These are phyloP conservation scores for Aspergillus bertholletiae DNA, from an alignment of 495 filamentous ascomycete genomes.

Conservation along the genomic window DNA sequence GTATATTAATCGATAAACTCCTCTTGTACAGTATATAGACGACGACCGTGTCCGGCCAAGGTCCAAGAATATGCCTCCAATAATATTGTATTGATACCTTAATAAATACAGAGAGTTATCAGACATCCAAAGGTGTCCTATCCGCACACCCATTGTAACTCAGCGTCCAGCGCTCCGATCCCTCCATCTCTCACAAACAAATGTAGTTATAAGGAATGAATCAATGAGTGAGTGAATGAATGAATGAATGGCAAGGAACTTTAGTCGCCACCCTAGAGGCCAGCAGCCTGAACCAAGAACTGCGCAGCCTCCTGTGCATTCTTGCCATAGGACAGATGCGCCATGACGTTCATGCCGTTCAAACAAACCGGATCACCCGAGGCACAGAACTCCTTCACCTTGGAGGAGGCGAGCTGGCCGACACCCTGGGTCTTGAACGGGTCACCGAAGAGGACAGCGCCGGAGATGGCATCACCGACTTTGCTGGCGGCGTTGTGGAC, in stretches of 20 bases:
- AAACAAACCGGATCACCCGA: conserved; percentile 52
- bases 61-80: too few species aligned
- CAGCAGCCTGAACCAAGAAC: conserved; percentile 38
- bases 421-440: conserved; percentile 47
- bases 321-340: conserved; percentile 49
- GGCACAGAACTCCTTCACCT: conserved; percentile 52
- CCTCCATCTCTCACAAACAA: neutral
- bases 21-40: neutral
- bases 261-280: conserved; percentile 4
- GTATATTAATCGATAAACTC: conserved; percentile 12
- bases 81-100: too few species aligned
- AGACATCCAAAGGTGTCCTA: too few species aligned
- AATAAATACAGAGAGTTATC: too few species aligned
- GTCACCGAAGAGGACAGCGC: conserved; percentile 57
- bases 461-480: conserved; percentile 27
- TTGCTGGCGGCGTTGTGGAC: conserved; percentile 46
- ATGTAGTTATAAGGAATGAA: too few species aligned
- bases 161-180: neutral
- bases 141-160: too few species aligned
- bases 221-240: too few species aligned
- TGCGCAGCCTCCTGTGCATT: conserved; percentile 47
- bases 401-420: conserved; percentile 37
- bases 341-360: conserved; percentile 46
- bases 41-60: too few species aligned
- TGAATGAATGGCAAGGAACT: neutral